Evolutionary conservation across 78 protist species (phyloP).

Genomic region (Neovahlkampfia damariscottae): DNA sequence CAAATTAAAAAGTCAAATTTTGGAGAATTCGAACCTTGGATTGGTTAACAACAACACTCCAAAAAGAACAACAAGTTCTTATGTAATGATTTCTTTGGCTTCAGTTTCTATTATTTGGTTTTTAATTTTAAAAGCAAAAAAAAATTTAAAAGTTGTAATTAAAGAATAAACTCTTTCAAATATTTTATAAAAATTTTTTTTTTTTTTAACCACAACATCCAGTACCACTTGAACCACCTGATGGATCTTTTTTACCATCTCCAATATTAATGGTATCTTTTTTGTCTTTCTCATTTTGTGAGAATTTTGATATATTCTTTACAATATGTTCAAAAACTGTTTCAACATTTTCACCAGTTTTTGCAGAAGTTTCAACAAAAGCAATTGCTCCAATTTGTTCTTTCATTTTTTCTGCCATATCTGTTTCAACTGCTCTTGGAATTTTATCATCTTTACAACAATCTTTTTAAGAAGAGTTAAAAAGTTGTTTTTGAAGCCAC

Average conservation of each 20-base stretch:
- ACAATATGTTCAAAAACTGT: background rate
- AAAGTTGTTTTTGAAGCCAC: background rate
- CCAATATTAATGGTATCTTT: background rate
- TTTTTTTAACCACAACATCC: conserved; percentile 1
- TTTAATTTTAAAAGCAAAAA: too few species aligned
- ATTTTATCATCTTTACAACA: background rate
- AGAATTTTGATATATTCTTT: background rate
- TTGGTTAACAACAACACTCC: too few species aligned
- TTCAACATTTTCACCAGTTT: background rate
- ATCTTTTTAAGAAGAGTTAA: background rate
- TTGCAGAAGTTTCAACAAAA: background rate
- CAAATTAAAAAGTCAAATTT: too few species aligned
- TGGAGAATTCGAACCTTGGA: too few species aligned
- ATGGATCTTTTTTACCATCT: too few species aligned
- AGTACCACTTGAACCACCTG: background rate
- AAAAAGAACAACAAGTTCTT: too few species aligned
- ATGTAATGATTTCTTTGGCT: too few species aligned
- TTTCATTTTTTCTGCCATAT: background rate
- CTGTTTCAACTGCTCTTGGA: background rate
- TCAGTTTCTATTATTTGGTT: too few species aligned
- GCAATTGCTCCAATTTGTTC: background rate
- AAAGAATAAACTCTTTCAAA: too few species aligned
- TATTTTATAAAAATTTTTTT: background rate
- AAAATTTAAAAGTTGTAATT: too few species aligned
- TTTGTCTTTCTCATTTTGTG: background rate